Base-by-base conservation (phyloP, 2,329 filamentous ascomycete species). In the Exophiala phaeomuriformis region DNA sequence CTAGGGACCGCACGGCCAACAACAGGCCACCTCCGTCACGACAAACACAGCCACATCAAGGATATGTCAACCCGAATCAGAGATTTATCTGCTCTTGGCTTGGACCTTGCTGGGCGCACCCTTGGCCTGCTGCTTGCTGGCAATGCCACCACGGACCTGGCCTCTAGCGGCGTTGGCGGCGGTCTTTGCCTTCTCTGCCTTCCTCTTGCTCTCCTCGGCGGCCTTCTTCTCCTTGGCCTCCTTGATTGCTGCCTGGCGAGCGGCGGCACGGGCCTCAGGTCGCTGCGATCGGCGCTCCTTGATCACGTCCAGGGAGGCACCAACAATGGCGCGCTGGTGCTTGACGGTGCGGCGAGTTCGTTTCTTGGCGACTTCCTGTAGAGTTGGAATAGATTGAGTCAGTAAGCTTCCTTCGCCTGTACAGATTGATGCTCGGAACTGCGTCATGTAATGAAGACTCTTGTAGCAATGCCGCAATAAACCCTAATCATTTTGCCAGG, bases 361-460 rank as follows among this genome's bases (percentile, higher is more conserved):
- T 86, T 97, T 97, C 88, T 98, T 98, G 81, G 91, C 90, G 72
- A 95, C 86, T 84, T 98, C 93, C 93, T 98, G 75, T 81, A 19
- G 19, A 19, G 19, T 71, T 28, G 10, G 40, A 35, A 40, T 30
- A 36, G n/a, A 36, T 19, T 10, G 5, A n/a, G 44, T 47, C 32
- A 47, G 44, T 19, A 4, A 42, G 36, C 10, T 4, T 42, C 32
- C 36, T 43, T 19, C 6, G 33, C 33, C 33, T 35, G 33, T 35
- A 6, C 6, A 10, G 2, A 35, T 35, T 10, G 5, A 6, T 35
- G 33, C 19, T 19, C 19, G 19, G 19, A 19, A 19, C 19, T 35
- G 33, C 33, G 33, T 35, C 6, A 6, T 35, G 33, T 10, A 35
- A 6, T 35, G 33, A 10, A 35, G 19, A 19, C 19, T 19, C 19